Evolutionary conservation across 148 eudicot genomes (phyloP).

Genomic region (Mesembryanthemum crystallinum): DNA sequence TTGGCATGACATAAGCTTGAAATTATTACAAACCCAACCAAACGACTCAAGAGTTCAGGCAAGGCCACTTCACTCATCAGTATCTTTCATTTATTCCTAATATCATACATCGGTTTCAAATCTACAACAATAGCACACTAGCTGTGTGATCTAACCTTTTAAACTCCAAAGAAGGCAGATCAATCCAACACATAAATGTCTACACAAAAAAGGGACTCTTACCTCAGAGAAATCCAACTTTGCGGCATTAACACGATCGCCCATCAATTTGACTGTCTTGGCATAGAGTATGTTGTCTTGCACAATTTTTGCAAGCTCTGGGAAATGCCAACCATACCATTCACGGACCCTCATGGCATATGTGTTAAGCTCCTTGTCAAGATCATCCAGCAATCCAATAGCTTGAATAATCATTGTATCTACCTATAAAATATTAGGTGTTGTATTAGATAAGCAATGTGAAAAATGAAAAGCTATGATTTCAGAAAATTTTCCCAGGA

Average conservation of each 20-base stretch:
- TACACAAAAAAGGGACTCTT: background rate
- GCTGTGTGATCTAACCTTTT: background rate
- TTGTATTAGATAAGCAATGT: background rate
- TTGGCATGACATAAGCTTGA: background rate
- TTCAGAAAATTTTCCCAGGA: background rate
- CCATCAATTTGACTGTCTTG: constrained; percentile 83
- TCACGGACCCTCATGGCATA: constrained; percentile 98
- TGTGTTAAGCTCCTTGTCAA: constrained; percentile 92
- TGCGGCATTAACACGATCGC: constrained; percentile 74
- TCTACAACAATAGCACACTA: background rate
- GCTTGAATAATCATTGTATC: constrained; percentile 99
- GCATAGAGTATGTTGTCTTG: constrained; percentile 86
- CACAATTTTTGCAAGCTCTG: constrained; percentile 91
- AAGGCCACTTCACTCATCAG: background rate
- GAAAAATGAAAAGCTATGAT: background rate
- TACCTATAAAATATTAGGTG: constrained; percentile 42
- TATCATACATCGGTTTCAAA: background rate
- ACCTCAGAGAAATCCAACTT: constrained; percentile 95
- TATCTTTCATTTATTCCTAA: background rate
- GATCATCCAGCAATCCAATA: constrained; percentile 93
- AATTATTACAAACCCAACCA: background rate
- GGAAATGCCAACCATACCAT: constrained; percentile 99
- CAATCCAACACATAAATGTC: background rate
- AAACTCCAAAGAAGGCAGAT: background rate
- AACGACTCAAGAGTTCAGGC: background rate